Base-by-base conservation (phyloP, 345 rosid species). In the Salix purpurea region DNA sequence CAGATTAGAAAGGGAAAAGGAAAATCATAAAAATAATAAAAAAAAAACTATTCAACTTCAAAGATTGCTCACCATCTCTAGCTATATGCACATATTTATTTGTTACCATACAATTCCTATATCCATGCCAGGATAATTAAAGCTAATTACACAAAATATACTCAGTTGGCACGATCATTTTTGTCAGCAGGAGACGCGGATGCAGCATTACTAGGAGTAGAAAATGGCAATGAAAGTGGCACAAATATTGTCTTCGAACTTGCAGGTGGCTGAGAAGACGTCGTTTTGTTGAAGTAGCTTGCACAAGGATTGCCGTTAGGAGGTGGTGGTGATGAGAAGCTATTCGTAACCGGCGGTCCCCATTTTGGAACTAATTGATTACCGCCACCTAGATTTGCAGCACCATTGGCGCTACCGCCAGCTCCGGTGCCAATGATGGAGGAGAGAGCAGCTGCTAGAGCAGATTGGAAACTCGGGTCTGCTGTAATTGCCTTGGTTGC, bases 391-490 rank as follows among this genome's bases (percentile, higher is more conserved):
- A 24, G 73, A 70, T 37, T 70, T 65, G 66, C 72, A 21, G 69
- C 73, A 2, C 78, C 67, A 24, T 42, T 74, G 16, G 64, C 79
- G 5, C 70, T 39, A 6, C 70, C 54, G 19, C 60, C 52, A 26
- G 13, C 28, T 23, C 71, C 58, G 6, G 30, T 68, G 46, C 82
- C 64, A 13, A 94, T 91, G 78, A 94, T 88, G 28, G 98, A 92
- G 23, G 90, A 76, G 52, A 94, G 88, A 56, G 94, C 98, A 32
- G 88, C 88, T 0, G 84, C 92, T 26, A 94, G 79, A 72, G 91
- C 97, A 4, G 97, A 86, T 69, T 90, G 97, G 73, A 92, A 94
- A 85, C 75, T 87, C 44, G 98, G 97, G 82, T 94, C 92, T 1
- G 91, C 79, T 0, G 95, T 89, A 80, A 92, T 87, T 14, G 94